Evolutionary conservation across 1,139 yeast species (phyloP).

Genomic region (Yamadazyma mexicana): DNA sequence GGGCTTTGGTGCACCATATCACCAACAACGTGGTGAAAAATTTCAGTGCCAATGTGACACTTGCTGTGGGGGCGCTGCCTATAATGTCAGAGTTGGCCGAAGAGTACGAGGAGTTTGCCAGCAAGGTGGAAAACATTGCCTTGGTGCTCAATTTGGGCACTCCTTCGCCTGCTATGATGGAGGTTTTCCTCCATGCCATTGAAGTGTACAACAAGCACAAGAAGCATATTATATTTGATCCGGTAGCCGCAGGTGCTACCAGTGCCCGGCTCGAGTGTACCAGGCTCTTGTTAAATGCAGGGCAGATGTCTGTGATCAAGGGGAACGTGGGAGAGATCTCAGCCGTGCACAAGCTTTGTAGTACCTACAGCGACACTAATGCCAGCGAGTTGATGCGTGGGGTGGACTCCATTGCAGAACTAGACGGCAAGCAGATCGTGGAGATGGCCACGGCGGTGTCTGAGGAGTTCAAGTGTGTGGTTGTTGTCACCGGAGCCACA

Average conservation of each 20-base stretch:
- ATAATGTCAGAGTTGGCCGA: slow-evolving; percentile 80
- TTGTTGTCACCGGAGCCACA: slow-evolving; percentile 60
- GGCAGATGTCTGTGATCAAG: slow-evolving; percentile 71
- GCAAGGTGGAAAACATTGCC: slow-evolving; percentile 48
- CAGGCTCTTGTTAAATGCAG: slow-evolving; percentile 50
- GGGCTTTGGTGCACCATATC: slow-evolving; percentile 81
- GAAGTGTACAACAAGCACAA: slow-evolving; percentile 56
- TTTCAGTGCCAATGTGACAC: slow-evolving; percentile 84
- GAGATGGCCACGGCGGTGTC: slow-evolving; percentile 56
- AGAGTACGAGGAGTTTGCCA: slow-evolving; percentile 70
- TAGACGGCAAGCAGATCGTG: slow-evolving; percentile 28
- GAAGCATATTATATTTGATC: slow-evolving; percentile 77
- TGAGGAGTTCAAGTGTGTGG: slow-evolving; percentile 53
- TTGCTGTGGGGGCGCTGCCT: slow-evolving; percentile 86
- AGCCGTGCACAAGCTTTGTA: slow-evolving; percentile 37
- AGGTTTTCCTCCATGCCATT: slow-evolving; percentile 53
- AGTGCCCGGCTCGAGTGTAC: slow-evolving; percentile 52
- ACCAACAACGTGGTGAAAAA: slow-evolving; percentile 90
- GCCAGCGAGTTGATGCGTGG: slow-evolving; percentile 61
- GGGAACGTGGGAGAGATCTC: slow-evolving; percentile 87
- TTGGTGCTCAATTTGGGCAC: slow-evolving; percentile 80
- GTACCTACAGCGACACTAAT: slow-evolving; percentile 33
- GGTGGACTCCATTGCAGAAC: slow-evolving; percentile 57
- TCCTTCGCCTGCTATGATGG: slow-evolving; percentile 46
- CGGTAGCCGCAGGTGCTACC: slow-evolving; percentile 91